Evolutionary conservation across 2,329 filamentous ascomycete genomes (phyloP).

Genomic region (Nigrospora sphaerica): DNA sequence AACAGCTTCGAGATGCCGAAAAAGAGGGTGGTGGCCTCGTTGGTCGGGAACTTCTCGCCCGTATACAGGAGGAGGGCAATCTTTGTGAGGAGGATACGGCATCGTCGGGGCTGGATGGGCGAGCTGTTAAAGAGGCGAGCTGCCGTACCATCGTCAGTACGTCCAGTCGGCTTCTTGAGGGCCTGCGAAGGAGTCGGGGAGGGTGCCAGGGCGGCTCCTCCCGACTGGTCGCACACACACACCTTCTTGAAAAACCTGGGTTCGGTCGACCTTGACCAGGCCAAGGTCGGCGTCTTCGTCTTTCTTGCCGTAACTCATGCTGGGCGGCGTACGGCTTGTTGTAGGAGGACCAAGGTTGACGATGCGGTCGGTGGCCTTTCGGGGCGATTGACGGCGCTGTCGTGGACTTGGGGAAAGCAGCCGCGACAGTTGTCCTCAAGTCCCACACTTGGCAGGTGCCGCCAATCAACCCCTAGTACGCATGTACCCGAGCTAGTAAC

Average conservation of each 20-base stretch:
- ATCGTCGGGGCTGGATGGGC: constrained; percentile 93
- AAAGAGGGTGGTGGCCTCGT: constrained; percentile 96
- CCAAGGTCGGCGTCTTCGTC: constrained; percentile 94
- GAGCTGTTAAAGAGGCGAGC: constrained; percentile 97
- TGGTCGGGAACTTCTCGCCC: constrained; percentile 92
- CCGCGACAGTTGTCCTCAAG: constrained; percentile 2
- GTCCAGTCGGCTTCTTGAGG: neutral
- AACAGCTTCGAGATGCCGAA: constrained; percentile 99
- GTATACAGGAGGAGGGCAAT: constrained; percentile 94
- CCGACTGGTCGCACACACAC: constrained; percentile 17
- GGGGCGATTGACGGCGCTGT: neutral
- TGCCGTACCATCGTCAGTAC: constrained; percentile 25
- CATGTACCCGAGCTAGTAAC: too few relatives aligned
- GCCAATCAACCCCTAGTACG: too few relatives aligned
- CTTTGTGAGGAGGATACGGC: constrained; percentile 94
- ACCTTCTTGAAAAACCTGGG: constrained; percentile 99
- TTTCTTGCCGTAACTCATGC: constrained; percentile 97
- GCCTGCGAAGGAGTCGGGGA: neutral
- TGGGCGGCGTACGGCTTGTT: constrained; percentile 29
- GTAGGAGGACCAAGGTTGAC: constrained; percentile 16
- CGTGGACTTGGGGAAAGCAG: constrained; percentile 1
- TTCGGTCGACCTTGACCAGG: constrained; percentile 95
- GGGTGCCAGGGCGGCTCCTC: too few relatives aligned
- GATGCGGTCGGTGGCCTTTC: neutral
- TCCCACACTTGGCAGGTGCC: too few relatives aligned